Evolutionary conservation across 1,139 yeast species (phyloP), one percentile per base, ranked within the genome.

Genomic region (Arxiozyma telluris): DNA sequence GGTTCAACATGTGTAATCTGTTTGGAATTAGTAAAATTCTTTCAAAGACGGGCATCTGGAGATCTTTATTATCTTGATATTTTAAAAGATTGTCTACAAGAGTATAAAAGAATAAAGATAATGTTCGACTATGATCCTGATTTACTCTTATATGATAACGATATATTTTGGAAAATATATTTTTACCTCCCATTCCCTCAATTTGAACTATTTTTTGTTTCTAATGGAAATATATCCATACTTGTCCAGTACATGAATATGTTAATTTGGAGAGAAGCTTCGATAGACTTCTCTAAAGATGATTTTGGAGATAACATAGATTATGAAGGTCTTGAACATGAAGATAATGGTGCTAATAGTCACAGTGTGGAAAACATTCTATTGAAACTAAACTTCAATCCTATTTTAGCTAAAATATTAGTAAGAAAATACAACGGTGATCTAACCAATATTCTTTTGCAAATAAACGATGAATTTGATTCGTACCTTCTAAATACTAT

Each of bases 121-220:
- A 34, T 64, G 9, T 38, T 62, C 3, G 59, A 60, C 44, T 64
- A 61, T 45, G 22, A 56, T 8, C 43, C 42, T 9, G 27, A 46
- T 1, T 25, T 57, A 8, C 55, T 56, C 30, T 22, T 25, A 3
- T 49, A 51, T 9, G 68, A 63, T 47, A 53, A 41, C 3, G 63
- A 64, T 38, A 52, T 61, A 12, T 58, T 63, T 43, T 64, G 65
- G 65, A 64, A 63, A 53, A 45, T 60, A 5, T 58, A 53, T 6
- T 41, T 60, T 9, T 57, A 53, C 43, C 50, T 64, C 20, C 51
- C 52, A 18, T 18, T 51, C 12, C 41, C 52, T 11, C 47, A 44
- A 27, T 51, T 58, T n/a, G 52, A 54, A 46, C 44, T 55, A 3
- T 51, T 56, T 49, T 53, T 62, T 23, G 46, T 60, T 12, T 25